These are phyloP conservation scores for Aurifilum marmelostoma DNA, from an alignment of 2,329 filamentous ascomycete genomes.

Conservation along the genomic window DNA sequence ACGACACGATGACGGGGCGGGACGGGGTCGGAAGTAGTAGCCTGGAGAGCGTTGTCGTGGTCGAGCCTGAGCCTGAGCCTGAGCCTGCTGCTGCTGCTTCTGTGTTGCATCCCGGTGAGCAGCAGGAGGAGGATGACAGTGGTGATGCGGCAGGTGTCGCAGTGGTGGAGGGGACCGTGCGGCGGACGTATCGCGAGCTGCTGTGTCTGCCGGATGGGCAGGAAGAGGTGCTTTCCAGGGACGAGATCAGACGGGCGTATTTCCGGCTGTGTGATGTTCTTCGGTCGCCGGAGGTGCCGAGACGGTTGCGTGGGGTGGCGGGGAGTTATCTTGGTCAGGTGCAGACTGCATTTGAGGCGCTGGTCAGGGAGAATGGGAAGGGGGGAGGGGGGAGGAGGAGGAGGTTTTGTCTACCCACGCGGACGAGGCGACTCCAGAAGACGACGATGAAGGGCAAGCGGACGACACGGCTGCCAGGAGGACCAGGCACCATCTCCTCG, in stretches of 20 bases:
- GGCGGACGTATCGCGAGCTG: conserved; percentile 43
- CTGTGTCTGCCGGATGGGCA: conserved; percentile 45
- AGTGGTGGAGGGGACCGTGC: not conserved
- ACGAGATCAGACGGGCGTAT: conserved; percentile 47
- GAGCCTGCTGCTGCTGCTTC: too few species aligned
- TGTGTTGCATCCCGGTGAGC: not conserved
- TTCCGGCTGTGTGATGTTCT: conserved; percentile 49
- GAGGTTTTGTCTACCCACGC: conserved; percentile 38
- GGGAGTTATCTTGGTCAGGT: conserved; percentile 45
- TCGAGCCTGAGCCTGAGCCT: not conserved
- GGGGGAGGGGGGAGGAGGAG: conserved; percentile 32
- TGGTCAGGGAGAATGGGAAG: conserved; percentile 47
- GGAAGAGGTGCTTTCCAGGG: conserved; percentile 30
- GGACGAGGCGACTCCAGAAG: conserved; percentile 53
- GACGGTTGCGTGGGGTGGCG: conserved; percentile 43
- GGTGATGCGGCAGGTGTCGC: not conserved
- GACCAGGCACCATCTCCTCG: not conserved
- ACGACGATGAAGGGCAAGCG: conserved; percentile 50
- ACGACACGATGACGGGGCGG: conserved; percentile 32
- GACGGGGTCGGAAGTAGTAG: conserved; percentile 14
- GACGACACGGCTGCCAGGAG: conserved; percentile 1
- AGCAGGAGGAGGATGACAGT: not conserved
- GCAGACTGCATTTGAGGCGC: conserved; percentile 51
- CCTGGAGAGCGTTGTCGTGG: conserved; percentile 22
- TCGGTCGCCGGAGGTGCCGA: conserved; percentile 47